Base-by-base conservation (phyloP, 2,329 filamentous ascomycete species). In the Trichoderma gracile region DNA sequence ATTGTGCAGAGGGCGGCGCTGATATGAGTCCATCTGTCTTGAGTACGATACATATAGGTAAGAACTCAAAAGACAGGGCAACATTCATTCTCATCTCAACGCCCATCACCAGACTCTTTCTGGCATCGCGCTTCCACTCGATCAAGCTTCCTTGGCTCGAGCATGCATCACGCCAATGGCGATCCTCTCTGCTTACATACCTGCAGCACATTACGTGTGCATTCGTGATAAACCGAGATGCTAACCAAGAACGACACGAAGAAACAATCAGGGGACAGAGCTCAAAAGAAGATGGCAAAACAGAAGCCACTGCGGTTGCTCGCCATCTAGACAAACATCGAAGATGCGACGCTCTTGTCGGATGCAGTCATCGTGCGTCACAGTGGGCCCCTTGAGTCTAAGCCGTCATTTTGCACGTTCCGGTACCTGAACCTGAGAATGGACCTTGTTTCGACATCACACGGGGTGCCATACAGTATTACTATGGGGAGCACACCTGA, bases 111-210 rank as follows among this genome's bases (percentile, higher is more conserved):
- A 17, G 10, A 4, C 15, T 43, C 30, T 17, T 30, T 59, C 40
- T 17, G 43, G 21, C 49, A 59, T 49, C 23, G 45, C n/a, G 15
- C 56, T 15, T 17, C 45, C 45, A 42, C 56, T 27, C 42, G 45
- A 27, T 42, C 33, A 42, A 60, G 45, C 57, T 60, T 50, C 46
- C 46, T 50, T 60, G 57, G 57, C 57, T 50, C 33, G 33, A 15
- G 45, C 27, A 42, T 60, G 57, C 57, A 33, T 33, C 30, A 42
- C 46, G 10, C 57, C 30, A 14, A 14, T 30, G 57, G 42, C 46
- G 57, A 60, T 60, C 56, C 17, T 59, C 56, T 40, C 21, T 12
- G 46, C 46, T 60, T 60, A 60, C 45, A 46, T 59, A 25, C 56
- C 3, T 33, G 8, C 8, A n/a, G n/a, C n/a, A n/a, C n/a, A n/a